These are phyloP conservation scores for Pichia inconspicua DNA, from an alignment of 1,139 yeast species.

Conservation along the genomic window DNA sequence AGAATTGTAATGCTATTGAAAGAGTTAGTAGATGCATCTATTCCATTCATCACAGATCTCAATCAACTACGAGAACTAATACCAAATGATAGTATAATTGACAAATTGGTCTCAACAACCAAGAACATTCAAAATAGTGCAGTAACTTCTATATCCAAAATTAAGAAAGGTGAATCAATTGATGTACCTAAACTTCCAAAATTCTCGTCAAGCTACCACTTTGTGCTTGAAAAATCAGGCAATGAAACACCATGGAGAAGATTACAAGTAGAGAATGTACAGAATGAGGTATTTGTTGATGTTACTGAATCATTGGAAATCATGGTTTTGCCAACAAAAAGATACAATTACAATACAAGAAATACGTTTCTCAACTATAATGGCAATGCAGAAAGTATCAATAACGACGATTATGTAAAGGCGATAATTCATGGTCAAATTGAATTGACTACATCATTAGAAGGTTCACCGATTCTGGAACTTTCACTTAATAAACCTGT, in stretches of 20 bases:
- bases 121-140: conserved; percentile 28
- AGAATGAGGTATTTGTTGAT: conserved; percentile 79
- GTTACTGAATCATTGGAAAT: conserved; percentile 52
- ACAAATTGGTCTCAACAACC: conserved; percentile 35
- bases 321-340: conserved; percentile 28
- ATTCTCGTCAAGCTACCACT: not conserved
- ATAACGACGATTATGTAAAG: conserved; percentile 1
- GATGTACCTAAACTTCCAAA: not conserved
- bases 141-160: conserved; percentile 20
- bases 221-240: conserved; percentile 27
- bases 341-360: not conserved
- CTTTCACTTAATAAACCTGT: conserved; percentile 41
- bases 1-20: conserved; percentile 52
- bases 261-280: conserved; percentile 54
- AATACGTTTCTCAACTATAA: not conserved
- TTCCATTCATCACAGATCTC: conserved; percentile 64
- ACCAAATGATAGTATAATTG: conserved; percentile 41
- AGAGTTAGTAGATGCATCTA: conserved; percentile 72
- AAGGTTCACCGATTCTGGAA: conserved; percentile 69
- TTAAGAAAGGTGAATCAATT: conserved; percentile 17
- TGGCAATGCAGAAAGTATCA: not conserved
- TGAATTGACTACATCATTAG: conserved; percentile 55
- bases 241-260: conserved; percentile 64
- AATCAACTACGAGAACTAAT: conserved; percentile 65
- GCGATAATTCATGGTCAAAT: conserved; percentile 63